Evolutionary conservation across 805 yeast species (phyloP), one percentile per base, ranked within the genome.

Genomic region (Nakazawaea siamensis): DNA sequence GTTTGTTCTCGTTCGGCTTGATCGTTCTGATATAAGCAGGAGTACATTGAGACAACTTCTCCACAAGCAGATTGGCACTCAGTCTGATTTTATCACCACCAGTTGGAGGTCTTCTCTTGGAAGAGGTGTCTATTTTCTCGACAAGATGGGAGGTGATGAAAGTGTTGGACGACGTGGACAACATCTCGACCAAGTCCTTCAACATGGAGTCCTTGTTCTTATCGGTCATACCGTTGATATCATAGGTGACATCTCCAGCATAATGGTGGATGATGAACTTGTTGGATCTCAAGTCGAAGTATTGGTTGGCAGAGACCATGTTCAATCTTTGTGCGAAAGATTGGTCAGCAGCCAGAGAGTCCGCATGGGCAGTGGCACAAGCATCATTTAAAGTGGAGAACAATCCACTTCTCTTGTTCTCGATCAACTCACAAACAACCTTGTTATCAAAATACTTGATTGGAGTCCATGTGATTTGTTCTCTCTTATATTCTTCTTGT

Each of bases 221-320:
- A 57, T 92, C 97, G 2, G 98, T 92, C 84, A 92, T 87, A 5
- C 83, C 81, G 20, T 68, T 63, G 35, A 88, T 78, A 43, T 88
- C 95, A 53, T 92, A 92, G 10, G 87, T 82, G 31, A 92, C 99
- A 62, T 92, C 98, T 53, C 98, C 98, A 16, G 99, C 99, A 62
- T 92, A 92, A 60, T 92, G 99, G 61, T 85, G 88, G 51, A 92
- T 76, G 37, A 92, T 64, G 47, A 92, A 92, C 56, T 92, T 90
- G 23, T 79, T 73, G 43, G 83, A 78, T 52, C 98, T 77, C 48
- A 83, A 72, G 49, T 88, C 96, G 53, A 92, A 87, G 56, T 92
- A 94, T 17, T 84, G 80, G 56, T 87, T 88, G 16, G 71, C 58
- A 5, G 87, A 66, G 39, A 92, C 83, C 76, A 84, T 69, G 46